These are phyloP conservation scores for Fusarium odoratissimum DNA, from an alignment of 2,329 filamentous ascomycete genomes.

Conservation along the genomic window DNA sequence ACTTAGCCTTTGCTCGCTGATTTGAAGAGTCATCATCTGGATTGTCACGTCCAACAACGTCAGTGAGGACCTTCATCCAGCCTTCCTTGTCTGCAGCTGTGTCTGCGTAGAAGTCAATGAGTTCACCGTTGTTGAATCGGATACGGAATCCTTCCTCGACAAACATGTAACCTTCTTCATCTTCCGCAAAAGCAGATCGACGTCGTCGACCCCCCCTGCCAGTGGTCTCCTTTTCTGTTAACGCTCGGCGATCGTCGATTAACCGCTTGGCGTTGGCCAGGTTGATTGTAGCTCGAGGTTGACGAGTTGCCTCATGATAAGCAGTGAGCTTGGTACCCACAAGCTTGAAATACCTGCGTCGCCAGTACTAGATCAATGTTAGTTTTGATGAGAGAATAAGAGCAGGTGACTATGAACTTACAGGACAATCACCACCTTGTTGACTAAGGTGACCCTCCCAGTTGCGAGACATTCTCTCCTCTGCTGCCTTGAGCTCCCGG, in stretches of 20 bases:
- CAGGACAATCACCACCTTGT: conserved; percentile 96
- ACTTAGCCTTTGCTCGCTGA: conserved; percentile 65
- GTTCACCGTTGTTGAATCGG: conserved; percentile 96
- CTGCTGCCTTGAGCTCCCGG: conserved; percentile 90
- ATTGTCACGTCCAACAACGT: conserved; percentile 71
- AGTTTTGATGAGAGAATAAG: conserved; percentile 42
- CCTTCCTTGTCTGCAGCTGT: conserved; percentile 86
- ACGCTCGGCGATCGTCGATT: conserved; percentile 87
- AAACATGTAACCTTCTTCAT: conserved; percentile 99
- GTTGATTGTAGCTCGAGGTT: conserved; percentile 97
- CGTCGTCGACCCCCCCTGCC: conserved; percentile 83
- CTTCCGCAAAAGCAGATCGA: conserved; percentile 95
- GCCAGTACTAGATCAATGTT: conserved; percentile 81
- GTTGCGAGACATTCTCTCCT: conserved; percentile 79
- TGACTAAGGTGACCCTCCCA: conserved; percentile 94
- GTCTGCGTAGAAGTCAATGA: conserved; percentile 98
- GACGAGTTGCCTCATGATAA: conserved; percentile 93
- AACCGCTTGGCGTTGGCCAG: conserved; percentile 91
- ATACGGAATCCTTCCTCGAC: conserved; percentile 99
- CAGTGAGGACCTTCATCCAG: conserved; percentile 91
- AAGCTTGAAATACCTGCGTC: conserved; percentile 96
- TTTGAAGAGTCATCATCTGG: conserved; percentile 58
- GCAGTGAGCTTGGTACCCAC: conserved; percentile 91
- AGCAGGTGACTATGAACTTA: conserved; percentile 63
- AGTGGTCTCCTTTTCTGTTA: conserved; percentile 85